Evolutionary conservation across 1,284 basidiomycete genomes (phyloP).

Genomic region (Leccinum pseudoinsigne): DNA sequence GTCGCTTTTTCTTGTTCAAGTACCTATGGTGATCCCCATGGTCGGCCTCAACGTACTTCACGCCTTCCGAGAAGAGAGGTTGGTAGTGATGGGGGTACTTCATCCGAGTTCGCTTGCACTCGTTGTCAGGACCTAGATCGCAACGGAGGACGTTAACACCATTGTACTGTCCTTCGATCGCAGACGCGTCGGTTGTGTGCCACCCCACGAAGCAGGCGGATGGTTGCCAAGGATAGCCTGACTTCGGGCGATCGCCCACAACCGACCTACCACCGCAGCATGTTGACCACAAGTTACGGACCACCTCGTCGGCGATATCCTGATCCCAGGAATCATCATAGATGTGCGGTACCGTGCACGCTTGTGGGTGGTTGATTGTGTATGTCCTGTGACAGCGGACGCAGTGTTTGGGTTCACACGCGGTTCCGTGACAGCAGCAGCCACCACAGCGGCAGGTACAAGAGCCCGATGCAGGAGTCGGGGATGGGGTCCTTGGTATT

Average conservation of each 20-base stretch:
- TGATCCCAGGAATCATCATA: background rate
- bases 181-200: conserved; percentile 8
- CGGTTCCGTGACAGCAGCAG: conserved; percentile 10
- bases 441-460: conserved; percentile 7
- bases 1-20: background rate
- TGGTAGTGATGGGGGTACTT: background rate
- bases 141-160: conserved; percentile 9
- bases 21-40: background rate
- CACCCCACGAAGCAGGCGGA: conserved; percentile 4
- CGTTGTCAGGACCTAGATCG: background rate
- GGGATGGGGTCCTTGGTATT: background rate
- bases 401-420: conserved; percentile 5
- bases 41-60: background rate
- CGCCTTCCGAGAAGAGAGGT: background rate
- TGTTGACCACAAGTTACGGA: background rate
- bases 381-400: conserved; percentile 9
- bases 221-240: background rate
- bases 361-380: conserved; percentile 7
- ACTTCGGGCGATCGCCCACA: too few relatives aligned
- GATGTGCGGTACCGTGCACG: conserved; percentile 5
- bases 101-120: conserved; percentile 1
- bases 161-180: conserved; percentile 6
- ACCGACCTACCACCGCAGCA: conserved; percentile 1
- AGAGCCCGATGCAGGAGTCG: conserved; percentile 1
- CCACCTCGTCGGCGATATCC: too few relatives aligned